These are phyloP conservation scores for Viola odorata DNA, from an alignment of 345 rosid genomes.

Conservation along the genomic window DNA sequence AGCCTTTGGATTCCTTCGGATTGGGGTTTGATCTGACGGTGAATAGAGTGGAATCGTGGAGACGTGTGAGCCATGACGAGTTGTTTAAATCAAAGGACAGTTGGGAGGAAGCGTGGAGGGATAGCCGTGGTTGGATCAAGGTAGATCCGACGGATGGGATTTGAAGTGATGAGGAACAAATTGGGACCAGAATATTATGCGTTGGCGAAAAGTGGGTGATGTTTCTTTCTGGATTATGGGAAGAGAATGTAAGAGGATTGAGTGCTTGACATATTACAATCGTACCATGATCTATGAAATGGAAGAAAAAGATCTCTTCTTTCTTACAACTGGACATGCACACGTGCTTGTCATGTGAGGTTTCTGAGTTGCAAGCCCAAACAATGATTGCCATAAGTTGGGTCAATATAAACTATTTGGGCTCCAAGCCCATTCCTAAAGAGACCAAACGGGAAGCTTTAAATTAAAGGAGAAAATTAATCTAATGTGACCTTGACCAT, in stretches of 20 bases:
- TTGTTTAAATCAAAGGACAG: constrained; percentile 34
- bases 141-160: constrained; percentile 30
- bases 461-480: too few relatives aligned
- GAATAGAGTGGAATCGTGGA: constrained; percentile 35
- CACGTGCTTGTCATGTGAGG: too few relatives aligned
- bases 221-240: not conserved
- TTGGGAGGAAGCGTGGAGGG: constrained; percentile 34
- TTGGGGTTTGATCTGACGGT: constrained; percentile 30
- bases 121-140: constrained; percentile 8
- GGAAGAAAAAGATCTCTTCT: not conserved
- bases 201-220: not conserved
- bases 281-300: not conserved
- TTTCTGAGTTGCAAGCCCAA: too few relatives aligned
- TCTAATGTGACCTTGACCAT: too few relatives aligned
- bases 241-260: not conserved
- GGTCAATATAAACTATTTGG: too few relatives aligned
- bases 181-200: constrained; percentile 10
- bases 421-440: too few relatives aligned
- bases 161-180: not conserved
- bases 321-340: not conserved
- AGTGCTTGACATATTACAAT: not conserved
- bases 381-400: too few relatives aligned
- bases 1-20: constrained; percentile 50
- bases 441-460: too few relatives aligned
- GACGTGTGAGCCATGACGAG: constrained; percentile 35